Evolutionary conservation across 2,329 filamentous ascomycete genomes (phyloP), one percentile per base, ranked within the genome.

Genomic region (Zymoseptoria ardabiliae): DNA sequence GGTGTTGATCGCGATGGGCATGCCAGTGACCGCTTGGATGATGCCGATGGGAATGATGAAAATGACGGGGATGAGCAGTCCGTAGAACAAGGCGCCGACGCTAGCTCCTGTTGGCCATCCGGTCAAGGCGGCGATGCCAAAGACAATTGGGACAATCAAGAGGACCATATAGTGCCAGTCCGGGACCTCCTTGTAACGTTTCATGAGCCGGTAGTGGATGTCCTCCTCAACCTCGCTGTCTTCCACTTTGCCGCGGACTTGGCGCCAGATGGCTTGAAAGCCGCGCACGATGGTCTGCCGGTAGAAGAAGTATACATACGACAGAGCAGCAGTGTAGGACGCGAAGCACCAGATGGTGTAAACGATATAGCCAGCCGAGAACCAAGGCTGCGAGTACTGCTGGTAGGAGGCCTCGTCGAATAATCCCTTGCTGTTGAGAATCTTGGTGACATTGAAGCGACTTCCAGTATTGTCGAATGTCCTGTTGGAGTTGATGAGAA

Each of bases 1-100:
- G 17, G 59, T 55, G 11, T 64, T 60, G n/a, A 64, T 60, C 2
- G 58, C 58, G n/a, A 64, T 53, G 11, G 61, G 60, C 5, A 62
- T 54, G 72, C 94, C 94, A 11, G 90, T 94, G 65, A 95, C 90
- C 19, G 90, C 90, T 89, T 93, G 94, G 68, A 95, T 88, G 70
- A 95, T 94, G 63, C 90, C 90, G 63, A 94, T 92, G 11, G 90
- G 90, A 62, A 95, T 90, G 76, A 94, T 94, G 61, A 94, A 86
- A 56, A 91, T 73, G 28, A 85, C 84, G 63, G 89, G 91, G 56
- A 94, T 90, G 48, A 78, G 84, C 2, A 94, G 80, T 1, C 90
- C 88, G 8, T 94, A 80, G 10, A 94, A 77, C 2, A 94, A 78
- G 90, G 69, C 93, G 93, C 90, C 90, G 95, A 0, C 90, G 90